Conservation (phyloP, 495 filamentous ascomycete species). For the Hamigera avellanea region DNA sequence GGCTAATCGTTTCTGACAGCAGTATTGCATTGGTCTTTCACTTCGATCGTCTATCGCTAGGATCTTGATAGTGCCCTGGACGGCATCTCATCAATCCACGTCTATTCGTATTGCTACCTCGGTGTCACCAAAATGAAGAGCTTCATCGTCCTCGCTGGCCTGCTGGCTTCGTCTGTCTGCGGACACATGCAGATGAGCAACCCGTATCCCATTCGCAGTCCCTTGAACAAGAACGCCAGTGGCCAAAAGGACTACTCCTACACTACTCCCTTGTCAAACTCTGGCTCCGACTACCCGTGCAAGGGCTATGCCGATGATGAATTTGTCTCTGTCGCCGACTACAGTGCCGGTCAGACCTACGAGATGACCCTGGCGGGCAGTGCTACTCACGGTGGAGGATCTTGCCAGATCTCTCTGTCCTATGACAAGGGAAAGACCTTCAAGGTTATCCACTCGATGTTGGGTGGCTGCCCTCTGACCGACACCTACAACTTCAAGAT, state of each 20-base stretch:
- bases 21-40: no score
- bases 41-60: no score
- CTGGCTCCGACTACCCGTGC: slow-evolving; percentile 38
- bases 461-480: slow-evolving; percentile 64
- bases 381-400: slow-evolving; percentile 76
- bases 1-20: no score
- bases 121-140: slow-evolving; percentile 27
- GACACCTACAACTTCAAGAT: slow-evolving; percentile 38
- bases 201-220: slow-evolving; percentile 36
- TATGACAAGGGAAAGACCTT: slow-evolving; percentile 59
- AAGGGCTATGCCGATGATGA: slow-evolving; percentile 39
- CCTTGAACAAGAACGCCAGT: slow-evolving; percentile 23
- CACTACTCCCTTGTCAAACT: slow-evolving; percentile 30
- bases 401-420: slow-evolving; percentile 75
- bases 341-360: slow-evolving; percentile 29
- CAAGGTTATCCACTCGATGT: slow-evolving; percentile 73
- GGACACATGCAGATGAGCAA: slow-evolving; percentile 37
- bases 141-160: slow-evolving; percentile 15
- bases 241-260: slow-evolving; percentile 40
- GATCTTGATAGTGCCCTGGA: background rate
- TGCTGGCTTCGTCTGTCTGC: slow-evolving; percentile 27
- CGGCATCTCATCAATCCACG: background rate
- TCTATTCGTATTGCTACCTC: background rate
- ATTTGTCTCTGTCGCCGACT: slow-evolving; percentile 32
- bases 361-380: slow-evolving; percentile 28